Percentiles rank a stretch among this genome's conserved stretches.
Evolutionary conservation across 352 stramenopile species (phyloP).

Genomic region (Phytophthora hibernalis): DNA sequence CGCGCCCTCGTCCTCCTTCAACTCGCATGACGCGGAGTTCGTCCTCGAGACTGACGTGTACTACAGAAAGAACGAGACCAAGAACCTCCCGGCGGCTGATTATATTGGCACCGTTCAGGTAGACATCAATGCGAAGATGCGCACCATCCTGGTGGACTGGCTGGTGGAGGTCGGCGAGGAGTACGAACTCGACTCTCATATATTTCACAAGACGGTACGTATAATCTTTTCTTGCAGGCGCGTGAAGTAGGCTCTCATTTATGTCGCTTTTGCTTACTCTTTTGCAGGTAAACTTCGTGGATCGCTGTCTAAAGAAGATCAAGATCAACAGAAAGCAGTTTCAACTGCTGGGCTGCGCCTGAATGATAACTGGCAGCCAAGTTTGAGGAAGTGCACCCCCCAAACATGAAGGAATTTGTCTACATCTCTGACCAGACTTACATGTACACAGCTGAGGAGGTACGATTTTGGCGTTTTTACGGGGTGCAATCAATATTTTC

Average conservation of each 20-base stretch:
- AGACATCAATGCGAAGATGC: slow-evolving; percentile 99
- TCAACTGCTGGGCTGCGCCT: slow-evolving; percentile 96
- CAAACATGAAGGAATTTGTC: slow-evolving; percentile 95
- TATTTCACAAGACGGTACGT: slow-evolving; percentile 81
- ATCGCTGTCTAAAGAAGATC: slow-evolving; percentile 81
- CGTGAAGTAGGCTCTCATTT: no score
- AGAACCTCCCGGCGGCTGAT: slow-evolving; percentile 66
- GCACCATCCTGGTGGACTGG: slow-evolving; percentile 99
- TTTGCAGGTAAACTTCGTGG: slow-evolving; percentile 80
- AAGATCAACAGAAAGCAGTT: slow-evolving; percentile 93
- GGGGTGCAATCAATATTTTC: background rate
- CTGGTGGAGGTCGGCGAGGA: slow-evolving; percentile 93
- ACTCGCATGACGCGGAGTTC: slow-evolving; percentile 59
- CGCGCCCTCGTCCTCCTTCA: slow-evolving; percentile 34
- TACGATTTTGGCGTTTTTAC: slow-evolving; percentile 24
- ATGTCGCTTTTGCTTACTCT: no score
- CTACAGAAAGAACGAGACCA: slow-evolving; percentile 74
- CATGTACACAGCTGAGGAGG: slow-evolving; percentile 81
- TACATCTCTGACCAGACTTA: slow-evolving; percentile 98
- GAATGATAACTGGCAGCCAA: slow-evolving; percentile 97
- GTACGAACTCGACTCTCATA: slow-evolving; percentile 85
- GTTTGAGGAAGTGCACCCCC: slow-evolving; percentile 98
- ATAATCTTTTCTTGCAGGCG: background rate
- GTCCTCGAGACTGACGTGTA: slow-evolving; percentile 69
- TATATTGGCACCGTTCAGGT: slow-evolving; percentile 89